Conservation (phyloP, 371 early-diverging fungal species). For the Smittium culicis region DNA sequence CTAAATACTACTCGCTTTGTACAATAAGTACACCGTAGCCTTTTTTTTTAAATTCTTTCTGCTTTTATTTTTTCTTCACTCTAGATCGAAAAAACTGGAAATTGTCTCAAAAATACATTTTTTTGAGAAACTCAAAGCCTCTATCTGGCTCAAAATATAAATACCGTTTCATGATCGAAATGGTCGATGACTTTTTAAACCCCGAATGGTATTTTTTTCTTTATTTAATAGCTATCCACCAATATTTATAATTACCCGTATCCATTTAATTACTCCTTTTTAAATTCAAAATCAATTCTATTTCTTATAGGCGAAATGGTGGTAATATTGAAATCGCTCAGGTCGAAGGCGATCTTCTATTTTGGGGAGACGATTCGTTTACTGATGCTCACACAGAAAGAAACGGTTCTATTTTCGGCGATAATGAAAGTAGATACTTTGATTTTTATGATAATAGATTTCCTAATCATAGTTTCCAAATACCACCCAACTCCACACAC, state of each 20-base stretch:
- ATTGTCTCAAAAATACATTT: constrained; percentile 6
- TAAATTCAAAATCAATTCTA: too few species aligned
- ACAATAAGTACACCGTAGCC: too few species aligned
- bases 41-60: neutral
- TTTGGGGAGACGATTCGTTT: neutral
- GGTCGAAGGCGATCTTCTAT: neutral
- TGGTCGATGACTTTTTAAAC: neutral
- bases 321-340: neutral
- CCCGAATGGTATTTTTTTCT: constrained; percentile 6
- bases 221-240: neutral
- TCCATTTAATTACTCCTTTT: too few species aligned
- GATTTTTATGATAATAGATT: too few species aligned
- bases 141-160: constrained; percentile 6
- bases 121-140: neutral
- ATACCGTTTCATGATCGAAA: constrained; percentile 7
- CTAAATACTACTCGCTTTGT: too few species aligned
- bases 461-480: too few species aligned
- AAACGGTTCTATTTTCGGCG: neutral
- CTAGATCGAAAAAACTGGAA: constrained; percentile 7
- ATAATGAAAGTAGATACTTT: neutral
- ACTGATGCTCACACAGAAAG: neutral
- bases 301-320: neutral
- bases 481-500: too few species aligned
- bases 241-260: too few species aligned
- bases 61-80: neutral